phyloP scores from a whole-genome alignment of 495 filamentous ascomycete species.

The Lepidopterella palustris region DNA sequence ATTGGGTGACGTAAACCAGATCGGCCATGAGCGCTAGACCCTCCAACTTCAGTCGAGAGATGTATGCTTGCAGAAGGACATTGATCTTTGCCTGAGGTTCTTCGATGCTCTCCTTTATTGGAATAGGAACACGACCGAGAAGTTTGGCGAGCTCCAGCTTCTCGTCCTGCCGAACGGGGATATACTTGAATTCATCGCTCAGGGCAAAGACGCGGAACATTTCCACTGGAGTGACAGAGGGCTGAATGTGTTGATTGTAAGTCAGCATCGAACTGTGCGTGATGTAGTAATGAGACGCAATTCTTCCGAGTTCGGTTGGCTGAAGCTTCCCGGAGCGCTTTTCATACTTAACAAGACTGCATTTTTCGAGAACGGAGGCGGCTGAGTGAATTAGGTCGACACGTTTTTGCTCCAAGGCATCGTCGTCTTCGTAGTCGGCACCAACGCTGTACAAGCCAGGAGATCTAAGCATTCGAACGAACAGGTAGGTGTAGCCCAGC shows the following conservation, averaged over 20 bases:
- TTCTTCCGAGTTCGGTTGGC: slow-evolving; percentile 86
- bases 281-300: slow-evolving; percentile 98
- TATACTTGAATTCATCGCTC: slow-evolving; percentile 98
- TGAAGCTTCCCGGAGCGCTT: slow-evolving; percentile 86
- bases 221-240: slow-evolving; percentile 83
- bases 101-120: slow-evolving; percentile 95
- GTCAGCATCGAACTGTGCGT: slow-evolving; percentile 91
- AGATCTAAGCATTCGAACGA: slow-evolving; percentile 94
- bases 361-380: slow-evolving; percentile 78
- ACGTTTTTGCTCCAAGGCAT: slow-evolving; percentile 86
- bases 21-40: slow-evolving; percentile 96
- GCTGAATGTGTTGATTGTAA: slow-evolving; percentile 93
- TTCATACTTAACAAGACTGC: slow-evolving; percentile 88
- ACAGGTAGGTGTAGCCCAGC: slow-evolving; percentile 98
- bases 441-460: slow-evolving; percentile 95
- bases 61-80: slow-evolving; percentile 94
- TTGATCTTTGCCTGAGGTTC: slow-evolving; percentile 98
- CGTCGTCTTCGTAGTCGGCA: slow-evolving; percentile 88
- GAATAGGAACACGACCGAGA: slow-evolving; percentile 81
- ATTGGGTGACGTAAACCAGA: slow-evolving; percentile 97
- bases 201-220: slow-evolving; percentile 96
- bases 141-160: slow-evolving; percentile 94
- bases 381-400: slow-evolving; percentile 96
- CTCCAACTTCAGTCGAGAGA: slow-evolving; percentile 88
- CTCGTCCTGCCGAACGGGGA: slow-evolving; percentile 94